Base-by-base conservation (phyloP, 73 alveolate genomes). In the Tetrahymena thermophila region DNA sequence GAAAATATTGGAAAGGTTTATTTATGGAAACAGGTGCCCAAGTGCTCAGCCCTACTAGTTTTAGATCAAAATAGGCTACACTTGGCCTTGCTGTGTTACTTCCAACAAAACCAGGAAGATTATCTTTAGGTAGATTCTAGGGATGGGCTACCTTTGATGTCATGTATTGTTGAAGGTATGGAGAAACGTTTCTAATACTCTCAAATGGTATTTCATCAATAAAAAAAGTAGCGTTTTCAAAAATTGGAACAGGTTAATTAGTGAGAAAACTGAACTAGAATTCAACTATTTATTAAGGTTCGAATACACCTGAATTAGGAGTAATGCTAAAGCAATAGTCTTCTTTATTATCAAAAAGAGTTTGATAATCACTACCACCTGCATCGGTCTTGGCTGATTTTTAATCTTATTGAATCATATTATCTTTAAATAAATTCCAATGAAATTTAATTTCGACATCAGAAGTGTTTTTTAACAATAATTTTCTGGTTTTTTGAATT, bases 391-490 rank as follows among this genome's bases (percentile, higher is more conserved):
- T 71, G 17, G 89, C 89, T 28, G 35, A n/a, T 34, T 71, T 99
- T 28, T 96, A 95, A 94, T 98, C 97, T 98, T 95, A 97, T 97
- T 57, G 98, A 97, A 85, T 96, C 96, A 95, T 98, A 96, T 94
- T 96, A 95, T 83, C 85, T 94, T 97, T 98, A 95, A 97, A 97
- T 58, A 98, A 95, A 56, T 98, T 97, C 99, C 99, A 98, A 95
- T 98, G 99, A 94, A 97, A 98, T 89, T 97, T 97, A 34, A 98
- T 98, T 42, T 98, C 97, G 35, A 98, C 97, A 9, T 99, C 97
- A 43, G 99, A 96, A 85, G 96, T 98, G 96, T 98, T 98, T 96
- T 96, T 97, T 85, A 98, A 50, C 4, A 94, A 97, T 57, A 98
- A 93, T 94, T 96, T 95, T 96, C 99, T 98, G 56, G 96, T 85